These are phyloP conservation scores for Populus pruinosa DNA, from an alignment of 345 rosid genomes.

Conservation along the genomic window DNA sequence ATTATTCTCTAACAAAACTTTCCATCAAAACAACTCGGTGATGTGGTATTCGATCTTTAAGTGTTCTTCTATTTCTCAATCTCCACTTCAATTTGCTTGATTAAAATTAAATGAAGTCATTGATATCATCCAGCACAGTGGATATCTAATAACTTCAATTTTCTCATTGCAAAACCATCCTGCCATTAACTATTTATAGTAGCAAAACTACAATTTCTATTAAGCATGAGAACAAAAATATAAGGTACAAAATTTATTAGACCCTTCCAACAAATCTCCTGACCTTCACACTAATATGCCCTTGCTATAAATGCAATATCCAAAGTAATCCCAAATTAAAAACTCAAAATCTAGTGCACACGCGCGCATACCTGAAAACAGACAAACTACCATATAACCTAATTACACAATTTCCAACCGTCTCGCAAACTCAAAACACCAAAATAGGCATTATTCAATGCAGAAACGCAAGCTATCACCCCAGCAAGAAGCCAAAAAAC, in stretches of 20 bases:
- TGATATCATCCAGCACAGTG: not conserved
- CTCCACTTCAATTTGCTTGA: not conserved
- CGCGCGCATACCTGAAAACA: not conserved
- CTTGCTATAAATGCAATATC: constrained; percentile 1
- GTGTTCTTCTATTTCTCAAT: not conserved
- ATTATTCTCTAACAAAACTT: not conserved
- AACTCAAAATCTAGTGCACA: not conserved
- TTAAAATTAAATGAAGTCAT: not conserved
- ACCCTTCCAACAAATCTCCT: not conserved
- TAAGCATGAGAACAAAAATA: not conserved
- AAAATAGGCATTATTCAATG: not conserved
- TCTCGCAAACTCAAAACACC: not conserved
- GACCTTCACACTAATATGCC: not conserved
- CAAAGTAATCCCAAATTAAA: not conserved
- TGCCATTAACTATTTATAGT: not conserved
- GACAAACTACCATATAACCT: not conserved
- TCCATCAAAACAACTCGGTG: not conserved
- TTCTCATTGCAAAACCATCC: not conserved
- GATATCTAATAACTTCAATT: not conserved
- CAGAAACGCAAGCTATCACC: not conserved
- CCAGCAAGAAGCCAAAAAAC: not conserved
- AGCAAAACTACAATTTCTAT: not conserved
- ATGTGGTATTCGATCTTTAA: not conserved
- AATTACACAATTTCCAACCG: not conserved
- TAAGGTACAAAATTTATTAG: constrained; percentile 1